phyloP scores from a whole-genome alignment of 148 eudicot species.

The Beta vulgaris region DNA sequence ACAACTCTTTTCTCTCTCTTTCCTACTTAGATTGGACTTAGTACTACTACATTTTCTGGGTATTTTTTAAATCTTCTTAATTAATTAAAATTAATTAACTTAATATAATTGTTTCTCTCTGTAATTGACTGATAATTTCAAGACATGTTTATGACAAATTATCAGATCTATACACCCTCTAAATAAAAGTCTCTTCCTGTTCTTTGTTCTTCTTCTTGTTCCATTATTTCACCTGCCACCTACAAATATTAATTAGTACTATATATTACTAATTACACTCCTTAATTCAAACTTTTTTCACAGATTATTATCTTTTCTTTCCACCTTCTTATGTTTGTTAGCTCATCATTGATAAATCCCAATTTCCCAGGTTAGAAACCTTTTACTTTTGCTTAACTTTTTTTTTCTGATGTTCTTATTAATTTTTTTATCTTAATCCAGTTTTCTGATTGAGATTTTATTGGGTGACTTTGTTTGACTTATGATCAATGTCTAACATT shows the following conservation, averaged over 20 bases:
- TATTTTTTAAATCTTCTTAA: background rate
- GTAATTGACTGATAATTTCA: conserved; percentile 34
- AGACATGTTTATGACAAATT: conserved; percentile 28
- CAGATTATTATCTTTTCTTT: background rate
- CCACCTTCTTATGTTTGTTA: background rate
- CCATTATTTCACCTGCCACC: background rate
- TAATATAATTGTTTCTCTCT: background rate
- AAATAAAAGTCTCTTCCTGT: background rate
- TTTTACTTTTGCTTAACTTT: background rate
- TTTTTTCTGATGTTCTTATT: background rate
- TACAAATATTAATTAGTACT: background rate
- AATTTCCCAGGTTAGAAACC: conserved; percentile 8
- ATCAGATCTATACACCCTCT: conserved; percentile 26
- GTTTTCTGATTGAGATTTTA: background rate
- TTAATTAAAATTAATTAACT: background rate
- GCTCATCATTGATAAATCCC: conserved; percentile 14
- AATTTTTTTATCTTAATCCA: background rate
- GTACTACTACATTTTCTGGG: background rate
- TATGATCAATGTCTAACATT: conserved; percentile 6
- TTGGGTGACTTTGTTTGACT: conserved; percentile 1
- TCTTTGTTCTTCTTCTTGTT: background rate
- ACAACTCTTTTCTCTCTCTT: background rate
- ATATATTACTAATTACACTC: background rate
- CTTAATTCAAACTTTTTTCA: background rate
- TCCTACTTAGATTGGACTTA: conserved; percentile 27